Evolutionary conservation across 805 yeast genomes (phyloP), one percentile per base, ranked within the genome.

Genomic region (Kluyveromyces starmeri): DNA sequence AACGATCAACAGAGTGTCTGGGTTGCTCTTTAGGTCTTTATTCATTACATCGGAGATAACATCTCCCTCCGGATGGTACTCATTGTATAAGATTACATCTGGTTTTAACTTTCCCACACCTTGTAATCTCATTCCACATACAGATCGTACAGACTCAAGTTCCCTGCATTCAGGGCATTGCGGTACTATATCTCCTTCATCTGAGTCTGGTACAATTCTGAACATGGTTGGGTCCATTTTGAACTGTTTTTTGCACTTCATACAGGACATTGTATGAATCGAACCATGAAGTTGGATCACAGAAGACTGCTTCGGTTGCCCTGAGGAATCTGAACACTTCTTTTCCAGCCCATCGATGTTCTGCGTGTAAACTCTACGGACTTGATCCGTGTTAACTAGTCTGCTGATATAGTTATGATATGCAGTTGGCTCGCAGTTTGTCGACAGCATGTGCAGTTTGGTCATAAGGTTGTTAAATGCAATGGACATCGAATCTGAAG

Each of bases 281-380:
- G 84, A 77, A 0, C 96, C 96, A 58, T 86, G 96, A 17, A 92
- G 70, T 59, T 85, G 96, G 19, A 86, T 68, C 4, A 85, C 70
- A 49, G 52, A 71, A 39, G 75, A 83, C 23, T 63, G 75, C 45
- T 40, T 53, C 7, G 52, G 65, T 5, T 10, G 15, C 5, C 7
- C 25, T 20, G 26, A 22, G n/a, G 15, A 6, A 15, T n/a, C n/a
- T 2, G 68, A 55, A 22, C 81, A 69, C 45, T 71, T 68, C 8
- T 71, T 60, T 48, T 86, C 96, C 32, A 86, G 62, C 31, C 85
- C 73, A 58, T 86, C 96, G 38, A 86, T 83, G 50, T 86, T 86
- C 50, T 86, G 96, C 0, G 95, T 83, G 53, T 86, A 86, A 37
- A 86, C 65, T 45, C 95, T 64, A 39, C 75, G 61, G 22, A 86